Conservation (phyloP, 2,329 filamentous ascomycete genomes). For the Colletotrichum sp. region DNA sequence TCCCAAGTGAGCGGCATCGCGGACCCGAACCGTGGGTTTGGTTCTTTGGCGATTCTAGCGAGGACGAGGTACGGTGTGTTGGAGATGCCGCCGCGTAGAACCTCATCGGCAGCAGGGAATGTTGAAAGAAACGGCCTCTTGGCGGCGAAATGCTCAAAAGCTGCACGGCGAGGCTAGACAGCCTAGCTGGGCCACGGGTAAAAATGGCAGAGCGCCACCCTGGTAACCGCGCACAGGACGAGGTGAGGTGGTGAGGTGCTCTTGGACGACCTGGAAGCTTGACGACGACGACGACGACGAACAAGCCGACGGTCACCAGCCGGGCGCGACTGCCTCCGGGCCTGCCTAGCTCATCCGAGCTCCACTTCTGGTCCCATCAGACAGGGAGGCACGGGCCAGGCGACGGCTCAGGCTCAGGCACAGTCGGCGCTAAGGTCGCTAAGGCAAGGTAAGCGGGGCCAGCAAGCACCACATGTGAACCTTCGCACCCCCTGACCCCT, state of each 20-base stretch:
- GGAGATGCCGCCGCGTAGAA: background rate
- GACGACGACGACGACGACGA: background rate
- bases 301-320: background rate
- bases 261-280: background rate
- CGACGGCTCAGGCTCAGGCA: background rate
- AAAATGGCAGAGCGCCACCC: slow-evolving; percentile 17
- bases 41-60: background rate
- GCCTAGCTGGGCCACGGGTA: background rate
- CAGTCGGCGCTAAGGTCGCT: background rate
- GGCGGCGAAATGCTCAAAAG: background rate
- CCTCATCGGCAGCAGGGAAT: background rate
- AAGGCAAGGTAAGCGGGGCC: slow-evolving; percentile 2
- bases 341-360: background rate
- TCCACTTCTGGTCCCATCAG: background rate
- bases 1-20: background rate
- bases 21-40: background rate
- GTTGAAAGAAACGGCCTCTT: background rate
- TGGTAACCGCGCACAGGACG: background rate
- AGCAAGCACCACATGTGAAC: background rate
- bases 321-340: background rate
- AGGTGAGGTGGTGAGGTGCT: background rate
- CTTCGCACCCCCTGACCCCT: slow-evolving; percentile 1
- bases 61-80: background rate
- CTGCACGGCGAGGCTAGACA: background rate
- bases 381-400: background rate